Conservation (phyloP, 2,329 filamentous ascomycete genomes). For the Trichophyton mentagrophytes region DNA sequence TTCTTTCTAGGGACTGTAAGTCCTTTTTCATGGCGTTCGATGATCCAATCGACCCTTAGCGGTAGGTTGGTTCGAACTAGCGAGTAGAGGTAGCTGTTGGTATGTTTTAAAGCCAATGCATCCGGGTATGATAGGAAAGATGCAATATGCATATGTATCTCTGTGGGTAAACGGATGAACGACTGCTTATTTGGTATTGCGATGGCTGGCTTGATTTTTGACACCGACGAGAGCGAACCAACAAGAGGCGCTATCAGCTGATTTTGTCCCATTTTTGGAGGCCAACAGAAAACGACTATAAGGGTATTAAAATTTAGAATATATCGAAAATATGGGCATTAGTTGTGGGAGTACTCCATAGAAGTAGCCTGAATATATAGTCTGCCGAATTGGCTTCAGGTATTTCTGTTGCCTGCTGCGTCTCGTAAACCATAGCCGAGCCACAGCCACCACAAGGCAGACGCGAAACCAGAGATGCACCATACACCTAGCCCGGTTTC, state of each 20-base stretch:
- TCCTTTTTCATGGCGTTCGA: slow-evolving; percentile 49
- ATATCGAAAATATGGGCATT: not conserved
- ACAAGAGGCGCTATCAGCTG: not conserved
- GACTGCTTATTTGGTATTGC: not conserved
- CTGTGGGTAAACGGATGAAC: slow-evolving; percentile 46
- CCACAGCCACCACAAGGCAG: slow-evolving; percentile 2
- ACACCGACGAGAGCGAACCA: not conserved
- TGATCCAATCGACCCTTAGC: slow-evolving; percentile 57
- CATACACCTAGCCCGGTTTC: no score
- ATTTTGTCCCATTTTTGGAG: not conserved
- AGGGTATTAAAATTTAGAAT: not conserved
- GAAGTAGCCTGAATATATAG: not conserved
- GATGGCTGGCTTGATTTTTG: not conserved
- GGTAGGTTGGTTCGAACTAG: slow-evolving; percentile 53
- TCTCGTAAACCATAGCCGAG: not conserved
- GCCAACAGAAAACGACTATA: not conserved
- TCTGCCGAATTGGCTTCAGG: not conserved
- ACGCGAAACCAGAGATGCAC: not conserved
- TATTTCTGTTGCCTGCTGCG: slow-evolving; percentile 3
- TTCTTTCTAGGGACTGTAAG: slow-evolving; percentile 51
- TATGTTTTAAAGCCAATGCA: slow-evolving; percentile 57
- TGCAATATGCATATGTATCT: slow-evolving; percentile 54
- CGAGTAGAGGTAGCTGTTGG: slow-evolving; percentile 48
- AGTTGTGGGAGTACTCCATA: not conserved
- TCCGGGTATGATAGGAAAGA: slow-evolving; percentile 54